phyloP scores from a whole-genome alignment of 805 yeast genomes.

The Saccharomycopsis capsularis region DNA sequence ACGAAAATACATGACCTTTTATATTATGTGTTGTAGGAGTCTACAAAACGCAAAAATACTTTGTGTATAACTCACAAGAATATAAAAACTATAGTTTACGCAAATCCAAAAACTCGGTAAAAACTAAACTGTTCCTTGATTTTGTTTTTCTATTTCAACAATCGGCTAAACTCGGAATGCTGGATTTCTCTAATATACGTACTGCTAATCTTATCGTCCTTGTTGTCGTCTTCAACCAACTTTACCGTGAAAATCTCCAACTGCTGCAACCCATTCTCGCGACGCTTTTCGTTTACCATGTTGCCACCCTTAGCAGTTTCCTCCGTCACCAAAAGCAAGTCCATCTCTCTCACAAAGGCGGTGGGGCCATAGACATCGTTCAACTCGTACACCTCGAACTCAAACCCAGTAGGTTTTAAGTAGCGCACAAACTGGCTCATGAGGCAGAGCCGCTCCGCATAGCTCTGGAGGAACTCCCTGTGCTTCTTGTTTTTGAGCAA shows the following conservation, averaged over 20 bases:
- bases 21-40: too few species aligned
- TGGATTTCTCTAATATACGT: constrained; percentile 53
- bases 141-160: background rate
- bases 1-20: too few species aligned
- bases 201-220: constrained; percentile 72
- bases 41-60: too few species aligned
- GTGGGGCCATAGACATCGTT: constrained; percentile 94
- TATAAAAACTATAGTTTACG: too few species aligned
- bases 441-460: constrained; percentile 39
- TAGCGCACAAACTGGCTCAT: constrained; percentile 45
- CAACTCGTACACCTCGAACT: constrained; percentile 52
- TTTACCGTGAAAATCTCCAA: constrained; percentile 48
- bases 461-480: constrained; percentile 56
- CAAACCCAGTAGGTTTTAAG: constrained; percentile 31
- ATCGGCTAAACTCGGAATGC: constrained; percentile 8
- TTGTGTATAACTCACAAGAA: background rate
- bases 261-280: constrained; percentile 43
- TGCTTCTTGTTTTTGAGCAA: constrained; percentile 70
- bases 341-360: constrained; percentile 62
- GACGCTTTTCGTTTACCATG: constrained; percentile 59
- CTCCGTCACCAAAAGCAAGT: constrained; percentile 71
- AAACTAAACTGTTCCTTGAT: too few species aligned
- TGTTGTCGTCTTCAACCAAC: constrained; percentile 60
- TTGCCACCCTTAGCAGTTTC: constrained; percentile 77
- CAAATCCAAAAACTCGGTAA: too few species aligned